Percentiles rank a stretch among this genome's conserved stretches.
These are phyloP conservation scores for Fraxinus velutina DNA, from an alignment of 305 asterid species.

Conservation along the genomic window DNA sequence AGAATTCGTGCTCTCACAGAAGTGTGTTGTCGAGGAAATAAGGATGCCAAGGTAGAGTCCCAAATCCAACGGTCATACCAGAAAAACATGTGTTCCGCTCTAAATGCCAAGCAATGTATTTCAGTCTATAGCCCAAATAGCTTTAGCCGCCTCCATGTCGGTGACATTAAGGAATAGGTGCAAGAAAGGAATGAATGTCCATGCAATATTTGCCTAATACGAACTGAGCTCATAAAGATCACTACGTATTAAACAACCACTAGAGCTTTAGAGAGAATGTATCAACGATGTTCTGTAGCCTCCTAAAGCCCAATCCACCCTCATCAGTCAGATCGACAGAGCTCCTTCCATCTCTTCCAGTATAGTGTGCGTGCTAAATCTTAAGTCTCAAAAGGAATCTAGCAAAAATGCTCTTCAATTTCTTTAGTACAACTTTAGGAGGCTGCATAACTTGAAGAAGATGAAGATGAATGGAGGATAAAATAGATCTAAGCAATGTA, in stretches of 20 bases:
- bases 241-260: not conserved
- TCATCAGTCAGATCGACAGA: not conserved
- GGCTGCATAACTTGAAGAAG: not conserved
- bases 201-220: not conserved
- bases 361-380: not conserved
- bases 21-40: too few species aligned
- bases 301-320: not conserved
- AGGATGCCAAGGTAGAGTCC: too few species aligned
- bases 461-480: not conserved
- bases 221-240: not conserved
- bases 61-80: too few species aligned
- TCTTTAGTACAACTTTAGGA: not conserved
- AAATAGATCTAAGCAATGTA: not conserved
- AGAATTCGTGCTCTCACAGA: too few species aligned
- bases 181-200: not conserved
- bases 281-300: not conserved
- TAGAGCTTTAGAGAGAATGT: not conserved
- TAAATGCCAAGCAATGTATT: too few species aligned
- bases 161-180: not conserved
- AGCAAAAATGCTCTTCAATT: too few species aligned
- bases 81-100: too few species aligned
- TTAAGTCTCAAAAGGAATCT: not conserved
- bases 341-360: not conserved
- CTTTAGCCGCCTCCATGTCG: not conserved
- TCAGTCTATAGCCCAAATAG: not conserved